These are phyloP conservation scores for Mycena indigotica DNA, from an alignment of 768 basidiomycete species.

Conservation along the genomic window DNA sequence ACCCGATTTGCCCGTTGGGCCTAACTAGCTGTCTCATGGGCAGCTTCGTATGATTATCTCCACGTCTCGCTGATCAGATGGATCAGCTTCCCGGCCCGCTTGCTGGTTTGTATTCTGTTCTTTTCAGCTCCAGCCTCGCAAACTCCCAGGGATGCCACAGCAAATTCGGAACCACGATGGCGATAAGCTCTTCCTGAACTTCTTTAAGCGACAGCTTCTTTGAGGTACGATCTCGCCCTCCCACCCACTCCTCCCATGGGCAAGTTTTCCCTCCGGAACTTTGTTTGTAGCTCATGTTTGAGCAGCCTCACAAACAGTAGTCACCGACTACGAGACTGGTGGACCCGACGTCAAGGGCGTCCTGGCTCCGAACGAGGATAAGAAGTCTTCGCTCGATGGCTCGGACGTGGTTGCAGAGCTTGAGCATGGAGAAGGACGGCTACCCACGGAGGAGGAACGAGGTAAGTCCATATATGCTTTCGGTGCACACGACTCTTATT, in stretches of 20 bases:
- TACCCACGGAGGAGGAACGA: slow-evolving; percentile 16
- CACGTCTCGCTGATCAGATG: background rate
- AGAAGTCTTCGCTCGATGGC: background rate
- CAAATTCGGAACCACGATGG: too few species aligned
- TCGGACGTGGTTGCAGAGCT: background rate
- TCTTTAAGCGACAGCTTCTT: background rate
- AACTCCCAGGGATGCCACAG: background rate
- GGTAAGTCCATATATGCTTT: background rate
- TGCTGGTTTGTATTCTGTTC: background rate
- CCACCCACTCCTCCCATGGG: slow-evolving; percentile 6
- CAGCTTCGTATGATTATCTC: background rate
- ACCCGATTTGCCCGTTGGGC: too few species aligned
- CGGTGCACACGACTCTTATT: background rate
- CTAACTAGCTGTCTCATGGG: background rate
- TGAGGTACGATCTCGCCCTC: background rate
- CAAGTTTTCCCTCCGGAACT: background rate
- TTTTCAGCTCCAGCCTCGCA: background rate
- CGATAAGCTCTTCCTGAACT: background rate
- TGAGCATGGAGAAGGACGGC: slow-evolving; percentile 2
- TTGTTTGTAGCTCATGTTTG: background rate
- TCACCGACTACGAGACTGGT: slow-evolving; percentile 16
- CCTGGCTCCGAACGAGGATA: slow-evolving; percentile 6
- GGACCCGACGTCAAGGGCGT: slow-evolving; percentile 18
- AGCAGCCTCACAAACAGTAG: slow-evolving; percentile 6
- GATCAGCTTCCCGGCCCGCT: background rate